phyloP scores from a whole-genome alignment of 345 rosid species.

The Gossypium thurberi region DNA sequence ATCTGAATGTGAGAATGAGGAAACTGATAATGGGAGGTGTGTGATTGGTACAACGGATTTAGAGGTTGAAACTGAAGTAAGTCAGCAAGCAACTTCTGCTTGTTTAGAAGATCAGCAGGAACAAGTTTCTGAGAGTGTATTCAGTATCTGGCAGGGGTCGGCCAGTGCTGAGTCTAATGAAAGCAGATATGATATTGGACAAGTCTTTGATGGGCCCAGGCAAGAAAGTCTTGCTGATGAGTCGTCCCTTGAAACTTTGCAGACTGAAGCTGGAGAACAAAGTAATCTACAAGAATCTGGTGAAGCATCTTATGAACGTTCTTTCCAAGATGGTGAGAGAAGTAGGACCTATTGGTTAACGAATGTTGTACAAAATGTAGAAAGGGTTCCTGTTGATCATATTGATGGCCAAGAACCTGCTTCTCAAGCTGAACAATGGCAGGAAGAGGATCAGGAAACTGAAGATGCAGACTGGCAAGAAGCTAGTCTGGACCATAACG shows the following conservation, averaged over 20 bases:
- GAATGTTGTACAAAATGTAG: conserved; percentile 23
- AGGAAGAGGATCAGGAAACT: conserved; percentile 33
- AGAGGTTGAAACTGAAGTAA: conserved; percentile 25
- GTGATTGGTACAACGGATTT: conserved; percentile 32
- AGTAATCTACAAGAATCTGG: conserved; percentile 11
- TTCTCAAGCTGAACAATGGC: conserved; percentile 28
- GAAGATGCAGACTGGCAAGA: conserved; percentile 42
- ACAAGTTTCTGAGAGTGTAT: conserved; percentile 35
- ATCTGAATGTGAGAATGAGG: conserved; percentile 29
- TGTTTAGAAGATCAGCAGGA: conserved; percentile 38
- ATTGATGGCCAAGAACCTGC: conserved; percentile 26
- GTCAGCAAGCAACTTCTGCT: conserved; percentile 36
- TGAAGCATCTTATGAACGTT: conserved; percentile 24
- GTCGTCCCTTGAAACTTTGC: conserved; percentile 23
- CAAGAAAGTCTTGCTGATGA: conserved; percentile 19
- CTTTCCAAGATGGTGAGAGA: conserved; percentile 28
- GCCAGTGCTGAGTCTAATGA: conserved; percentile 26
- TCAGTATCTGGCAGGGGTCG: conserved; percentile 29
- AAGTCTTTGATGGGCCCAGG: conserved; percentile 23
- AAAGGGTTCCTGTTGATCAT: conserved; percentile 27
- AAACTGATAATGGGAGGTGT: conserved; percentile 25
- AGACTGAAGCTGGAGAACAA: conserved; percentile 22
- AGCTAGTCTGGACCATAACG: conserved; percentile 31
- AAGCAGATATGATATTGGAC: conserved; percentile 30
- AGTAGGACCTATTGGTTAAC: conserved; percentile 14